phyloP scores from a whole-genome alignment of 106 monocot species.

The Dendrobium catenatum region DNA sequence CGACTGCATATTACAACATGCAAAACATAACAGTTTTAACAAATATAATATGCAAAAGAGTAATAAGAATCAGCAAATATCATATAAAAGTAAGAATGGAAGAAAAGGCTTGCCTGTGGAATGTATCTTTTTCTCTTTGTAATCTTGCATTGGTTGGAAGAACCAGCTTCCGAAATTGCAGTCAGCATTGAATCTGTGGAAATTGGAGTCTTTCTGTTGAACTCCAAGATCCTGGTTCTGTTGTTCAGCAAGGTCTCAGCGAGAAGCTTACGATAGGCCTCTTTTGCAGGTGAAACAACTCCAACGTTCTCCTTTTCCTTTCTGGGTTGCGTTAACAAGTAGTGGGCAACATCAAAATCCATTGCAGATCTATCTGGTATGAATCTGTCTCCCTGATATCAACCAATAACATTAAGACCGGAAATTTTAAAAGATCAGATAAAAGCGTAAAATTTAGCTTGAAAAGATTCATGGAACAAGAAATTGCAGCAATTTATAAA shows the following conservation, averaged over 20 bases:
- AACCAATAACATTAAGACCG: neutral
- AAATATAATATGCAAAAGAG: neutral
- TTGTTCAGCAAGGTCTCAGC: conserved; percentile 31
- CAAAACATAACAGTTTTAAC: neutral
- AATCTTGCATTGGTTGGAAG: conserved; percentile 25
- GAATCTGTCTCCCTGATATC: conserved; percentile 22
- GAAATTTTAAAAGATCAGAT: neutral
- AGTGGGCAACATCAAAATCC: conserved; percentile 30
- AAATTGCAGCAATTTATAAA: neutral
- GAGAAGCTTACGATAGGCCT: conserved; percentile 42
- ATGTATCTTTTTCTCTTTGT: conserved; percentile 37
- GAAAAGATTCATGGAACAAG: neutral
- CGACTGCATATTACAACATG: conserved; percentile 20
- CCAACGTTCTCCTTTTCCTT: conserved; percentile 23
- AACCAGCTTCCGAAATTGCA: conserved; percentile 10
- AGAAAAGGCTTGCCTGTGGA: conserved; percentile 32
- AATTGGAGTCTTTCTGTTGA: conserved; percentile 31
- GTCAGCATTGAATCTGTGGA: conserved; percentile 3
- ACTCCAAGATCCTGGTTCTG: conserved; percentile 41
- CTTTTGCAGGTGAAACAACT: conserved; percentile 42
- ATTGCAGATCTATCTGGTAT: conserved; percentile 28
- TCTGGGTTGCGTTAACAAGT: conserved; percentile 12
- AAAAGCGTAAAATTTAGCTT: neutral
- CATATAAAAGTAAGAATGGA: neutral
- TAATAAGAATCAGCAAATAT: neutral